A percentile compares a stretch with the other conserved stretches of the same genome.
phyloP scores from a whole-genome alignment of 768 basidiomycete genomes.

The Rhizopogon salebrosus region DNA sequence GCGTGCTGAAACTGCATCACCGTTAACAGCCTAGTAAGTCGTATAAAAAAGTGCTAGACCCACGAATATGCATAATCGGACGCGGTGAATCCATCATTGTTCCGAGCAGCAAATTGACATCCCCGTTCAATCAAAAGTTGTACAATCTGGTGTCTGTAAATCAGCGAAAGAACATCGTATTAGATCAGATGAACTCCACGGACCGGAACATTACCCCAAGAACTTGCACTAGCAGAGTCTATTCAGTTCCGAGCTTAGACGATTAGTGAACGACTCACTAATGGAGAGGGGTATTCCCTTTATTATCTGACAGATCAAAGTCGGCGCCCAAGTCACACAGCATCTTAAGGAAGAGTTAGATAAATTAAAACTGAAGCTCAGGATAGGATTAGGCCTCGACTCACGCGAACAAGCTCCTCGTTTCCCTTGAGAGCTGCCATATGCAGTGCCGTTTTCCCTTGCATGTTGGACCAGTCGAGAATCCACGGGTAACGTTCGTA shows the following conservation, averaged over 20 bases:
- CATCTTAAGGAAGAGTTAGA: conserved; percentile 48
- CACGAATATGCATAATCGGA: conserved; percentile 80
- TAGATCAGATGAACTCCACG: conserved; percentile 20
- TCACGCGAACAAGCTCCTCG: conserved; percentile 80
- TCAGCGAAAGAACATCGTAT: conserved; percentile 3
- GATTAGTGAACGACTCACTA: conserved; percentile 53
- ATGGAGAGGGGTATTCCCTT: conserved; percentile 90
- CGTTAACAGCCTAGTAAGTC: conserved; percentile 1
- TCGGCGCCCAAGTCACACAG: conserved; percentile 89
- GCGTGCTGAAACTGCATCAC: conserved; percentile 56
- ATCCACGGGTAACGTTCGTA: conserved; percentile 83
- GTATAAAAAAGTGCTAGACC: conserved; percentile 2
- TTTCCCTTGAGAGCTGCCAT: conserved; percentile 86
- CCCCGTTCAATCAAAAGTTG: conserved; percentile 86
- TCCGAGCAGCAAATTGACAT: conserved; percentile 76
- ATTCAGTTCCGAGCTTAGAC: conserved; percentile 6
- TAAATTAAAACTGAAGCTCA: conserved; percentile 11
- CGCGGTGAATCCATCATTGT: conserved; percentile 89
- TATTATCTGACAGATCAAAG: conserved; percentile 82
- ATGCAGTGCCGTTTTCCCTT: conserved; percentile 89
- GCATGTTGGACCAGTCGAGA: conserved; percentile 87
- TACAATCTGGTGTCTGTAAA: conserved; percentile 49
- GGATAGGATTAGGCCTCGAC: conserved; percentile 22
- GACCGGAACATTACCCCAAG: conserved; percentile 82
- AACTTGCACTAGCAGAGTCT: conserved; percentile 58